A percentile compares a stretch with the other conserved stretches of the same genome.
Evolutionary conservation across 2,329 filamentous ascomycete species (phyloP).

Genomic region (Stagonosporopsis cucurbitacearum): DNA sequence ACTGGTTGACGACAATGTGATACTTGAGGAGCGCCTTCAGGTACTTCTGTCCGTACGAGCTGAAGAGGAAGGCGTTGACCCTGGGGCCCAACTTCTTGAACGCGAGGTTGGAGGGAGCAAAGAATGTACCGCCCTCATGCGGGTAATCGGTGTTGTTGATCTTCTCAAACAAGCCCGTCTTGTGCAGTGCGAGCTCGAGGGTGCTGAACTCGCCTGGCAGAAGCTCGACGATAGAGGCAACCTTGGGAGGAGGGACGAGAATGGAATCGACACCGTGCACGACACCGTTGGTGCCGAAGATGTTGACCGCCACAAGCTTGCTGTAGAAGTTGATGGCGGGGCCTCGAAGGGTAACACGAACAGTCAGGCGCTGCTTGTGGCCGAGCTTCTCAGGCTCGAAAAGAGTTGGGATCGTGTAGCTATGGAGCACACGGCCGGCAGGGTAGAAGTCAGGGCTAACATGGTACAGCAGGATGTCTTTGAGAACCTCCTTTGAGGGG

Average conservation of each 20-base stretch:
- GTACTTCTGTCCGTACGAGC: conserved; percentile 73
- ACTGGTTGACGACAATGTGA: conserved; percentile 75
- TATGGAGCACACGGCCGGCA: conserved; percentile 68
- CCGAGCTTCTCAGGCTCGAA: conserved; percentile 64
- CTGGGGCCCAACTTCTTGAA: conserved; percentile 74
- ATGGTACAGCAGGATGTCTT: conserved; percentile 77
- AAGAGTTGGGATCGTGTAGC: conserved; percentile 76
- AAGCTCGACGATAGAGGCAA: conserved; percentile 68
- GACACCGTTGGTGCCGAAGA: conserved; percentile 78
- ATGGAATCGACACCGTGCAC: conserved; percentile 78
- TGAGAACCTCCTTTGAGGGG: conserved; percentile 72
- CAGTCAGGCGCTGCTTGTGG: conserved; percentile 72
- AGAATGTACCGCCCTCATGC: conserved; percentile 73
- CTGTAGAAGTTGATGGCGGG: conserved; percentile 79
- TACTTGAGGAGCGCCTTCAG: conserved; percentile 80
- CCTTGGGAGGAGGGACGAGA: conserved; percentile 75
- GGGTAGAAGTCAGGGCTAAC: conserved; percentile 72
- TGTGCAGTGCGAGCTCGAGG: conserved; percentile 73
- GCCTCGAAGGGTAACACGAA: conserved; percentile 68
- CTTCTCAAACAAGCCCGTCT: conserved; percentile 72
- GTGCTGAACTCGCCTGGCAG: conserved; percentile 79
- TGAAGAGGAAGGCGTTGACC: conserved; percentile 87
- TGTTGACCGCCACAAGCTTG: conserved; percentile 71
- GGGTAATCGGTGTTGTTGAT: conserved; percentile 58
- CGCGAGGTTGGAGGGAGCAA: conserved; percentile 82